Base-by-base conservation (phyloP, 2,329 filamentous ascomycete species). In the Xylariaceae sp. region DNA sequence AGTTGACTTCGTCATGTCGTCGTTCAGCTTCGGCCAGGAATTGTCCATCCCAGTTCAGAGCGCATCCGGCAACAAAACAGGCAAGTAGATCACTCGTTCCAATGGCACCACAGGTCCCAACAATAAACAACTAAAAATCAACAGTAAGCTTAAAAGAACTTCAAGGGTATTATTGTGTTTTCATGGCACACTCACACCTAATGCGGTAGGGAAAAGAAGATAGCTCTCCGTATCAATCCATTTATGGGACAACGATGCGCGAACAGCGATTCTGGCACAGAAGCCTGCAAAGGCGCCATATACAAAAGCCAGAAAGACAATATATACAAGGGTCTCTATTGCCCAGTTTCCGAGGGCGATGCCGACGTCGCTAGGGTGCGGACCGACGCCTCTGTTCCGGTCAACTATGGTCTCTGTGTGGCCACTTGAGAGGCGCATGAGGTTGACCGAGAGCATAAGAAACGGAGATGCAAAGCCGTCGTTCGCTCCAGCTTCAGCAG, bases 381-480 rank as follows among this genome's bases (percentile, higher is more conserved):
- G 76, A 0, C 82, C 83, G 2, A 84, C 65, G 3, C 66, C 68
- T 47, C 64, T 58, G n/a, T 62, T 51, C 4, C 62, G 50, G 17
- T 67, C 63, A 3, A 66, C 58, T 14, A 67, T 53, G 6, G 58
- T 62, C 50, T 65, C 63, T 3, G 64, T 67, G 3, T 68, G 70
- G 43, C 71, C 65, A 16, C 81, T 76, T 8, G 81, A 80, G 57
- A 86, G 80, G 1, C 82, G 80, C 50, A 87, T 79, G 6, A 87
- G 75, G 36, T 82, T 83, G 1, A 80, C 78, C 0, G 83, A 82
- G 2, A 87, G 75, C 73, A 86, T 79, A 4, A 87, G 74, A 50
- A 87, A 87, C 0, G 84, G 84, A 43, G 86, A 87, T 0, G 82
- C 84, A 36, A 87, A 84, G 0, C 85, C 84, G 60, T 87, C 85